phyloP scores from a whole-genome alignment of 1,139 yeast species.

The Candida glucosophila region DNA sequence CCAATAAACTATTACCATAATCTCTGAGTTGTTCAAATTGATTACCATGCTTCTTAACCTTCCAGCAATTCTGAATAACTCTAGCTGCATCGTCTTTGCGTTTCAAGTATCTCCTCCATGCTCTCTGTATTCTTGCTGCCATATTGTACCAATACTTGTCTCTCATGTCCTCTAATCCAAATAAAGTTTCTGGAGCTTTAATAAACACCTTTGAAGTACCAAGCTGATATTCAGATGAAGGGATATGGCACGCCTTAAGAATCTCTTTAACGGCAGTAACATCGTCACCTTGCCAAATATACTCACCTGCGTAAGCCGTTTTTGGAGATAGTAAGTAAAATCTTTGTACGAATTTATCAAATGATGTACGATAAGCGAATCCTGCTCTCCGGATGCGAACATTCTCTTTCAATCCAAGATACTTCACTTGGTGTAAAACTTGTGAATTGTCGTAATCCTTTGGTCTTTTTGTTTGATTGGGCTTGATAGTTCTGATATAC shows the following conservation, averaged over 20 bases:
- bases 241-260: constrained; percentile 72
- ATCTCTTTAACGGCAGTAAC: constrained; percentile 75
- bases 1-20: constrained; percentile 62
- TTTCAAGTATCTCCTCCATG: constrained; percentile 82
- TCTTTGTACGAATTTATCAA: constrained; percentile 95
- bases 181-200: constrained; percentile 93
- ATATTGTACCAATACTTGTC: constrained; percentile 97
- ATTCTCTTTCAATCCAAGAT: constrained; percentile 92
- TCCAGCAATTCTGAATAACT: constrained; percentile 77
- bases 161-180: constrained; percentile 93
- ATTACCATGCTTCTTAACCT: constrained; percentile 73
- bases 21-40: constrained; percentile 79
- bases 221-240: constrained; percentile 74
- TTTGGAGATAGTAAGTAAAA: constrained; percentile 80
- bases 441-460: constrained; percentile 82
- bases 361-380: constrained; percentile 94
- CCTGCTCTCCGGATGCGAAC: constrained; percentile 98
- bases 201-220: constrained; percentile 94
- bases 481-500: constrained; percentile 95
- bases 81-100: constrained; percentile 84
- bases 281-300: constrained; percentile 88
- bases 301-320: constrained; percentile 97
- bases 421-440: constrained; percentile 92
- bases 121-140: constrained; percentile 97
- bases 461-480: constrained; percentile 90